A percentile compares a stretch with the other conserved stretches of the same genome.
Evolutionary conservation across 148 eudicot genomes (phyloP).

Genomic region (Camellia granthamiana): DNA sequence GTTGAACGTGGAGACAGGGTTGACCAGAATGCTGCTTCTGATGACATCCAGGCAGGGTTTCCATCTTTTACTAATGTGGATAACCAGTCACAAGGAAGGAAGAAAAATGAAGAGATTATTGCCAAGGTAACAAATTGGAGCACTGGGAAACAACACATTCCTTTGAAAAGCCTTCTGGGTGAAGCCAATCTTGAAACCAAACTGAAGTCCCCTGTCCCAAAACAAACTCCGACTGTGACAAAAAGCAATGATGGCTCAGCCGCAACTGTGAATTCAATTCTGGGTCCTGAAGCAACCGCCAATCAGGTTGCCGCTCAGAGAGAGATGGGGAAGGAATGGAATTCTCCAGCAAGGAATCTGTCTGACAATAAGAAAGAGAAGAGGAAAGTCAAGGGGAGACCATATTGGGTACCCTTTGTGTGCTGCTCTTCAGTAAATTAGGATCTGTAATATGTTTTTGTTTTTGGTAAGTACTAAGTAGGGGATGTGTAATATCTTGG

Average conservation of each 20-base stretch:
- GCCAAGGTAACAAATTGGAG: constrained; percentile 63
- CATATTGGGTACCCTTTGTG: constrained; percentile 61
- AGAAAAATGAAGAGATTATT: constrained; percentile 56
- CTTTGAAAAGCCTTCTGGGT: constrained; percentile 58
- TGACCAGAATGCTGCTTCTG: constrained; percentile 19
- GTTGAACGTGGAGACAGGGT: constrained; percentile 26
- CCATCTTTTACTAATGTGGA: constrained; percentile 38
- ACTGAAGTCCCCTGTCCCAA: constrained; percentile 40
- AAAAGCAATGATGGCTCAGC: constrained; percentile 19
- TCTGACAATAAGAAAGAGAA: constrained; percentile 59
- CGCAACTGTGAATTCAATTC: constrained; percentile 23
- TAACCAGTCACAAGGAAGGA: constrained; percentile 45
- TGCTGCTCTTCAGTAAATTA: constrained; percentile 72
- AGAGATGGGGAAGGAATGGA: constrained; percentile 53
- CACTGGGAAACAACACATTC: constrained; percentile 45
- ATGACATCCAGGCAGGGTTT: constrained; percentile 40
- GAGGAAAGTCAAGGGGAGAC: constrained; percentile 45
- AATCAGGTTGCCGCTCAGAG: constrained; percentile 14
- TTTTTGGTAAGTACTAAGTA: no score
- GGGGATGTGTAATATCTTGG: not conserved
- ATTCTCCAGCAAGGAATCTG: constrained; percentile 65
- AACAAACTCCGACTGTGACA: constrained; percentile 21
- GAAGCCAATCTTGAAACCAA: constrained; percentile 43
- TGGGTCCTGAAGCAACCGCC: constrained; percentile 12
- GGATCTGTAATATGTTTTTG: not conserved